Percentiles rank a stretch among this genome's conserved stretches.
Evolutionary conservation across 345 rosid genomes (phyloP).

Genomic region (Citrus cavaleriei): DNA sequence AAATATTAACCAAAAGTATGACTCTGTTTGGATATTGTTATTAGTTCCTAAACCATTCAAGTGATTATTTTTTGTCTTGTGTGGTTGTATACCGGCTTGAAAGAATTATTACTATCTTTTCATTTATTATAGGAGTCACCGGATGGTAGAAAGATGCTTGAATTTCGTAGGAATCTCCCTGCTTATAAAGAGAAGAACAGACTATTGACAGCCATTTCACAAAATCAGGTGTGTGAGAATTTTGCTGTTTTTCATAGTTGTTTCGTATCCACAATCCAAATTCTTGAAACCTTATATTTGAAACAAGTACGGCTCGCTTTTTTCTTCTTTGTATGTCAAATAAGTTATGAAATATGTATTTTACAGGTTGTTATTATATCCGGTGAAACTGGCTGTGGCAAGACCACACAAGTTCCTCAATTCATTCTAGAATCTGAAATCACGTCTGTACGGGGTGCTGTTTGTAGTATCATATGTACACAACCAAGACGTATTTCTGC

Average conservation of each 20-base stretch:
- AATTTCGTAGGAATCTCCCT: constrained; percentile 72
- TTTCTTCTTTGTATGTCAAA: not conserved
- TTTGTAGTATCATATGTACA: constrained; percentile 85
- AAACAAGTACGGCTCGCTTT: not conserved
- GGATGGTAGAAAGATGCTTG: constrained; percentile 63
- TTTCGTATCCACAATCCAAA: not conserved
- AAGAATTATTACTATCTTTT: constrained; percentile 1
- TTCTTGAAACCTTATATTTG: not conserved
- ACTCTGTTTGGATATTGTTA: not conserved
- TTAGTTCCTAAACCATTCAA: not conserved
- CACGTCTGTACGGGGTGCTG: constrained; percentile 64
- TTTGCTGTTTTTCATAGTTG: constrained; percentile 1
- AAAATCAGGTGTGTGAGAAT: constrained; percentile 58
- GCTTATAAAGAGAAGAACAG: constrained; percentile 75
- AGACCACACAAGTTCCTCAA: constrained; percentile 98
- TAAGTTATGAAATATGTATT: constrained; percentile 9
- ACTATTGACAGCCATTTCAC: constrained; percentile 50
- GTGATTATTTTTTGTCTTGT: not conserved
- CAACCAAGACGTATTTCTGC: constrained; percentile 95
- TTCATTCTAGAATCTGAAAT: constrained; percentile 80
- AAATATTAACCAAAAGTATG: not conserved
- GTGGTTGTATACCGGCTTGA: not conserved
- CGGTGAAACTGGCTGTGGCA: constrained; percentile 98
- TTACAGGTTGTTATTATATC: constrained; percentile 79
- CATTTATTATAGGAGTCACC: constrained; percentile 47